Evolutionary conservation across 257 asterid species (phyloP), one percentile per base, ranked within the genome.

Genomic region (Verbascum thapsus): DNA sequence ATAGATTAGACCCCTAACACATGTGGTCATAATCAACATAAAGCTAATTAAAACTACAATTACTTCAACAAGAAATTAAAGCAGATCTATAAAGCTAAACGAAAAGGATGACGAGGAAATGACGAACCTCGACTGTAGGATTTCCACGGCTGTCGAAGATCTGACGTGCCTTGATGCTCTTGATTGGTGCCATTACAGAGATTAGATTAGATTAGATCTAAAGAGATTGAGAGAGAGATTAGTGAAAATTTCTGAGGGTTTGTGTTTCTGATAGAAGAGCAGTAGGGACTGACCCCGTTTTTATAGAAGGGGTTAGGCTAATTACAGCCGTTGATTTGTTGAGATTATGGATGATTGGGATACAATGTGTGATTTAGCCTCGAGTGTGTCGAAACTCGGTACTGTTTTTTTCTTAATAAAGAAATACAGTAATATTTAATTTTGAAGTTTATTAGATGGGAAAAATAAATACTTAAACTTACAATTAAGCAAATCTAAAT

Each of bases 61-160:
- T 49, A 40, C 12, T 53, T 49, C 22, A 45, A 41, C 32, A 16
- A 7, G 11, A 39, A 61, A 32, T 3, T 0, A 57, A 45, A 59
- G 12, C 68, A 34, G 74, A 78, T 74, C 62, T 49, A 3, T n/a
- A 34, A 12, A 12, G 8, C 40, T 5, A 9, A 15, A 0, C 5
- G 50, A 13, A 3, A 43, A 58, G 16, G 19, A 57, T 20, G 54
- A 15, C 10, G 26, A 3, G 6, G 19, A 23, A 45, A 44, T 66
- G 32, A 64, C 77, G 30, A 59, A 91, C 98, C 91, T 91, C 98
- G 50, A 91, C 95, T 2, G 96, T 91, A 3, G 98, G 98, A 72
- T 91, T 91, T 0, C 98, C 98, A 49, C 98, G 84, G 85, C 98
- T 91, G 72, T 91, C 98, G 66, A 88, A 80, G 85, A 91, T 91